Evolutionary conservation across 441 rosid species (phyloP), one percentile per base, ranked within the genome.

Genomic region (Oxalis stricta): DNA sequence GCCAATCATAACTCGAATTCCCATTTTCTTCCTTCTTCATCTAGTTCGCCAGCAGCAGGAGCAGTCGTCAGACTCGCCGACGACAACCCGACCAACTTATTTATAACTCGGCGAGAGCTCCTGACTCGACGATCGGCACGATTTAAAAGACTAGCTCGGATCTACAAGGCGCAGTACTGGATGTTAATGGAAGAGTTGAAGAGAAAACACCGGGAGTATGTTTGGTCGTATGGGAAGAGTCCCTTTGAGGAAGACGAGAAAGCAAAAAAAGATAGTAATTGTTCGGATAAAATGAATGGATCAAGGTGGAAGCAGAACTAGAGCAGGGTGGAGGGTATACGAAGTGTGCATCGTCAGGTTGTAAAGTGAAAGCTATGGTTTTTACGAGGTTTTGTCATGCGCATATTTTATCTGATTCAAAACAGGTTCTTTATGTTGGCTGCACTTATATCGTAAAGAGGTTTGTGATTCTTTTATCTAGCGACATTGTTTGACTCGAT

Each of bases 361-460:
- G 73, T 29, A 66, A 66, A 32, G 23, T 40, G 19, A 66, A 60
- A 38, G 47, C 69, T 5, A 66, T 69, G 76, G 63, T 70, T 5
- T 50, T 69, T 40, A 66, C 75, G 9, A 44, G 50, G 43, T 70
- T 48, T 36, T 73, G 73, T 23, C 73, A 50, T 44, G 16, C 37
- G 26, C 73, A 66, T 50, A 67, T 70, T 34, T 56, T 73, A 23
- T 49, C 39, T 2, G 72, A 73, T 67, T 19, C 69, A n/a, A 67
- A 67, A 10, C 80, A 70, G 63, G 42, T 43, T 21, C 63, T 73
- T 5, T 73, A 70, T 46, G 58, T 41, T 18, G 58, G 53, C 33
- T 70, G 80, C 35, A 22, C 28, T 15, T 73, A 38, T 48, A 58
- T 63, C n/a, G 21, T 67, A 42, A 70, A 70, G 49, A 70, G 79